A percentile compares a stretch with the other conserved stretches of the same genome.
Conservation (phyloP, 192 early-diverging fungal genomes). For the Spizellomyces punctatus region DNA sequence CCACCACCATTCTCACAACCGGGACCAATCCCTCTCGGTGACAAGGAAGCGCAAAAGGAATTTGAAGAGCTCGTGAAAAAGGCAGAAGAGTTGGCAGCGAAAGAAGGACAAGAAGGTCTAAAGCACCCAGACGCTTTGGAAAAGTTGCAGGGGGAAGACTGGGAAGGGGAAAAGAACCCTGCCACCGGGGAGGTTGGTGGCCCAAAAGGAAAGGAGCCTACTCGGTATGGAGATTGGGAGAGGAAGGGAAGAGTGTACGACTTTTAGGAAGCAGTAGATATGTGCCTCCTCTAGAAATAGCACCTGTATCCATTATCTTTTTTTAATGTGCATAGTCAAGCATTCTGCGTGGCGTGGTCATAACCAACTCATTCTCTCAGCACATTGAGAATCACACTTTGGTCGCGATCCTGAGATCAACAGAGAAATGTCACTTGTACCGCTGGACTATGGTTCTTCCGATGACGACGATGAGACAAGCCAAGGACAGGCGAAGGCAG, state of each 20-base stretch:
- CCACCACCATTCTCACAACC: slow-evolving; percentile 39
- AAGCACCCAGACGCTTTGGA: slow-evolving; percentile 55
- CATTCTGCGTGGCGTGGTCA: too few relatives aligned
- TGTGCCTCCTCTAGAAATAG: too few relatives aligned
- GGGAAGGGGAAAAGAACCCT: slow-evolving; percentile 73
- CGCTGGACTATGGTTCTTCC: slow-evolving; percentile 22
- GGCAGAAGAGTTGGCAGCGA: slow-evolving; percentile 37
- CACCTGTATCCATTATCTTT: too few relatives aligned
- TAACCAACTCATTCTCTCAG: too few relatives aligned
- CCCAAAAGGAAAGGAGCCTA: slow-evolving; percentile 77
- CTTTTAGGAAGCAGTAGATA: slow-evolving; percentile 47
- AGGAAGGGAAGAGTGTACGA: slow-evolving; percentile 75
- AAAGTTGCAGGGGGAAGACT: slow-evolving; percentile 49
- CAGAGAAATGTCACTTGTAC: slow-evolving; percentile 14
- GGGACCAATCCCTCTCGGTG: slow-evolving; percentile 70
- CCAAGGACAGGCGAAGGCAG: too few relatives aligned
- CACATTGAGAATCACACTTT: too few relatives aligned
- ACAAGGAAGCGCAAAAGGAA: slow-evolving; percentile 68
- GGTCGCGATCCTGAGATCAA: neutral
- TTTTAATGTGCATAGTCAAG: too few relatives aligned
- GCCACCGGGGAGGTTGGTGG: slow-evolving; percentile 72
- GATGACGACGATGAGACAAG: slow-evolving; percentile 3
- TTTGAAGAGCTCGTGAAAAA: slow-evolving; percentile 69
- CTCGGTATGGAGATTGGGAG: slow-evolving; percentile 84
- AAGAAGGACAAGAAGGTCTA: slow-evolving; percentile 16